phyloP scores from a whole-genome alignment of 805 yeast genomes.

The Scheffersomyces amazonensis region DNA sequence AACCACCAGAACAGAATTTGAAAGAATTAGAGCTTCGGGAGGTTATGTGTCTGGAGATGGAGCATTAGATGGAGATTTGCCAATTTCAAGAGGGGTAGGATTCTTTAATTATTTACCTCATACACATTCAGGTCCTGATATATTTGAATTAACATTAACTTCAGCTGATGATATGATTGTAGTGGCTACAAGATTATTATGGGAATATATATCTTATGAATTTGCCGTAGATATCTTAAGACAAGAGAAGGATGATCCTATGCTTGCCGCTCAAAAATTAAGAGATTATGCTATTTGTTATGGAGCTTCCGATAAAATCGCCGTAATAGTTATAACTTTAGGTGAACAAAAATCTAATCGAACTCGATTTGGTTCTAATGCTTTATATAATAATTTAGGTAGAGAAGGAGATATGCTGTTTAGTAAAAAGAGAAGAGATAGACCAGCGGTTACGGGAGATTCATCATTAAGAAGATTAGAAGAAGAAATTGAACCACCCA shows the following conservation, averaged over 20 bases:
- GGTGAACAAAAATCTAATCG: constrained; percentile 45
- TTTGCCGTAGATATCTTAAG: constrained; percentile 89
- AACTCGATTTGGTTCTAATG: constrained; percentile 23
- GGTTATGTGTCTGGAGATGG: constrained; percentile 87
- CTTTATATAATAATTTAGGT: constrained; percentile 37
- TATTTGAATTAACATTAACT: constrained; percentile 56
- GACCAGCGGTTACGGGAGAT: constrained; percentile 42
- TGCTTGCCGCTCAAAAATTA: constrained; percentile 87
- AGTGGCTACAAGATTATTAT: constrained; percentile 76
- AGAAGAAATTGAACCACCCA: constrained; percentile 91
- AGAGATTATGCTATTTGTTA: constrained; percentile 93
- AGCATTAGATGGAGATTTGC: constrained; percentile 76
- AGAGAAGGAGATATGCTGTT: constrained; percentile 31
- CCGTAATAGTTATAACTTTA: constrained; percentile 76
- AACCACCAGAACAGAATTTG: constrained; percentile 70
- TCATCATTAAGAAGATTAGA: constrained; percentile 78
- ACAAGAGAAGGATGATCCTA: constrained; percentile 76
- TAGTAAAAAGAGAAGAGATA: constrained; percentile 44
- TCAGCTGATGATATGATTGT: constrained; percentile 81
- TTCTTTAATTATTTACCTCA: constrained; percentile 84
- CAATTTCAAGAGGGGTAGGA: constrained; percentile 90
- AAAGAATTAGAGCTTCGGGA: constrained; percentile 85
- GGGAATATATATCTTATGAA: constrained; percentile 82
- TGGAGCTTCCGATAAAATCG: constrained; percentile 76
- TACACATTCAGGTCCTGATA: constrained; percentile 83